Evolutionary conservation across 2,329 filamentous ascomycete species (phyloP).

Genomic region (Mycogone perniciosa): DNA sequence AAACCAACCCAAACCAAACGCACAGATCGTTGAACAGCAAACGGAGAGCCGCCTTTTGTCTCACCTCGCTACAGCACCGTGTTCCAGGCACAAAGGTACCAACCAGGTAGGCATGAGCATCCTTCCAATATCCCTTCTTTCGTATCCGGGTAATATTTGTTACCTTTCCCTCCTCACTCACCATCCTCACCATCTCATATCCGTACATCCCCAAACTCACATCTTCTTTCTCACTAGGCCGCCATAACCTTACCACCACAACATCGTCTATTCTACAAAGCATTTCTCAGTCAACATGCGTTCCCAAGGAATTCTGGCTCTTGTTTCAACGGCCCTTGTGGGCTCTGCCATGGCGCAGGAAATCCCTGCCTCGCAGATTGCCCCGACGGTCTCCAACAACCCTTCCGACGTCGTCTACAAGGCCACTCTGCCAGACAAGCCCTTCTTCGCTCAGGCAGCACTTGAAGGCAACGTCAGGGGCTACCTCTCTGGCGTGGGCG

Average conservation of each 20-base stretch:
- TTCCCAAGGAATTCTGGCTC: constrained; percentile 15
- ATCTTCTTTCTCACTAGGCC: neutral
- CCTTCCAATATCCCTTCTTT: neutral
- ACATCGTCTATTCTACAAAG: neutral
- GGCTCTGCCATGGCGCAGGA: constrained; percentile 30
- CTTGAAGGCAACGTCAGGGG: constrained; percentile 50
- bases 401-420: constrained; percentile 46
- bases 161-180: neutral
- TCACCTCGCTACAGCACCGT: neutral
- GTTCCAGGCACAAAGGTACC: too few relatives aligned
- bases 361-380: constrained; percentile 19
- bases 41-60: neutral
- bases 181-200: neutral
- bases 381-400: constrained; percentile 49
- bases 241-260: neutral
- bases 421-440: constrained; percentile 48
- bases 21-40: neutral
- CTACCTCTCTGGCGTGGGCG: constrained; percentile 40
- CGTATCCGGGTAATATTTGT: neutral
- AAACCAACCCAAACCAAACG: neutral
- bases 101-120: neutral
- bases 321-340: constrained; percentile 24
- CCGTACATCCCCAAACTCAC: too few relatives aligned
- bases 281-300: constrained; percentile 2
- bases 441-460: constrained; percentile 43